Evolutionary conservation across 192 early-diverging fungal genomes (phyloP).

Genomic region (Backusella macrospora): DNA sequence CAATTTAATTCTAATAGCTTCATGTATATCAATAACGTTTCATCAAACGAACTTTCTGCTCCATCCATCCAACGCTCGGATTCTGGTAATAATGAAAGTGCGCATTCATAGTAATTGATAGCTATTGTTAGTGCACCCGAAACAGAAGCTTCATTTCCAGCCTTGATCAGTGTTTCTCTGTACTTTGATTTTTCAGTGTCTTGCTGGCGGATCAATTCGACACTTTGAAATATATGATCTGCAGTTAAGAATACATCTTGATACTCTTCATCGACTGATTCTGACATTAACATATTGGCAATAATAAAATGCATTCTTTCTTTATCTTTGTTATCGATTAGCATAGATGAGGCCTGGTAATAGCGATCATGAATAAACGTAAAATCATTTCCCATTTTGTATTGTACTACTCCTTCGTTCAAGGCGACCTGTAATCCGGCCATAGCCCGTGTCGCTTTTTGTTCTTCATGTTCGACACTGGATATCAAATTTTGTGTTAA

Average conservation of each 20-base stretch:
- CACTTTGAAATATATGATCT: slow-evolving; percentile 25
- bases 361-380: slow-evolving; percentile 35
- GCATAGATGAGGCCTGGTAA: slow-evolving; percentile 23
- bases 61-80: slow-evolving; percentile 25
- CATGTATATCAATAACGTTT: slow-evolving; percentile 31
- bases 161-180: slow-evolving; percentile 20
- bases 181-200: slow-evolving; percentile 14
- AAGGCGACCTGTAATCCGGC: slow-evolving; percentile 20
- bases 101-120: slow-evolving; percentile 16
- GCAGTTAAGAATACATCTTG: slow-evolving; percentile 29
- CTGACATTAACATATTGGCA: slow-evolving; percentile 16
- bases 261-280: not conserved
- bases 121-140: slow-evolving; percentile 26
- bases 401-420: slow-evolving; percentile 18
- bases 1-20: slow-evolving; percentile 18
- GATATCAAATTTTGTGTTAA: slow-evolving; percentile 1
- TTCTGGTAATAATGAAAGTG: slow-evolving; percentile 2
- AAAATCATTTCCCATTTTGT: slow-evolving; percentile 15
- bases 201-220: not conserved
- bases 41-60: slow-evolving; percentile 14
- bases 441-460: slow-evolving; percentile 11
- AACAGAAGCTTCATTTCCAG: slow-evolving; percentile 20
- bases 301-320: slow-evolving; percentile 29
- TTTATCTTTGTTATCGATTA: not conserved
- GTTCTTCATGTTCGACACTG: slow-evolving; percentile 2